phyloP scores from a whole-genome alignment of 192 early-diverging fungal genomes.

The Backusella australiensis region DNA sequence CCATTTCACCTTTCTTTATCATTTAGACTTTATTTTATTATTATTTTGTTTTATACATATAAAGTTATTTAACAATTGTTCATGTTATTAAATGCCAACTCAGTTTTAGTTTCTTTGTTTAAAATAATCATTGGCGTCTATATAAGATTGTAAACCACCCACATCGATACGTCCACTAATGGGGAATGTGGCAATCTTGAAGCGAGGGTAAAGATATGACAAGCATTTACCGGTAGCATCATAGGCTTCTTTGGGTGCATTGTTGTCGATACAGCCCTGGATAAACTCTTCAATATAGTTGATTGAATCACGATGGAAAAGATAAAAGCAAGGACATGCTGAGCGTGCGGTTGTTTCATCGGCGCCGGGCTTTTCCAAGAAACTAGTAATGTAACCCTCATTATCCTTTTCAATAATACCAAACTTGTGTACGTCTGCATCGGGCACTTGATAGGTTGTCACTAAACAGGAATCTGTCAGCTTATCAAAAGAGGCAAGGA shows the following conservation, averaged over 20 bases:
- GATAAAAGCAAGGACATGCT: conserved; percentile 66
- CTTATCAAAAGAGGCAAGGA: conserved; percentile 18
- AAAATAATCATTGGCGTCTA: conserved; percentile 50
- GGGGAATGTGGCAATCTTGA: conserved; percentile 34
- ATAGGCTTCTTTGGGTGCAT: conserved; percentile 36
- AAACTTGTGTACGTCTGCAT: conserved; percentile 46
- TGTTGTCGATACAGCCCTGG: conserved; percentile 26
- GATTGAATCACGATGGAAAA: conserved; percentile 32
- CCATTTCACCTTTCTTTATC: background rate
- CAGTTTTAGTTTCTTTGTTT: conserved; percentile 5
- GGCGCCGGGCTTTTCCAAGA: conserved; percentile 57
- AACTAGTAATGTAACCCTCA: conserved; percentile 35
- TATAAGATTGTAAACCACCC: conserved; percentile 54
- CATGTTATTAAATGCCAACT: background rate
- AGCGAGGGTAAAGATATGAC: conserved; percentile 40
- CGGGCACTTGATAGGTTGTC: conserved; percentile 41
- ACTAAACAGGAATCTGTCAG: conserved; percentile 40
- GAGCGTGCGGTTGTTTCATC: conserved; percentile 38
- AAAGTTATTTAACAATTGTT: background rate
- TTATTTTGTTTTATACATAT: background rate
- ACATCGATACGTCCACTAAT: conserved; percentile 62
- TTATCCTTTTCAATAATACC: conserved; percentile 49
- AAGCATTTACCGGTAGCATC: conserved; percentile 60
- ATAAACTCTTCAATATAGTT: conserved; percentile 43
- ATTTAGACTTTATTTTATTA: background rate